Conservation (phyloP, 2,329 filamentous ascomycete species). For the Diaporthe batatas region DNA sequence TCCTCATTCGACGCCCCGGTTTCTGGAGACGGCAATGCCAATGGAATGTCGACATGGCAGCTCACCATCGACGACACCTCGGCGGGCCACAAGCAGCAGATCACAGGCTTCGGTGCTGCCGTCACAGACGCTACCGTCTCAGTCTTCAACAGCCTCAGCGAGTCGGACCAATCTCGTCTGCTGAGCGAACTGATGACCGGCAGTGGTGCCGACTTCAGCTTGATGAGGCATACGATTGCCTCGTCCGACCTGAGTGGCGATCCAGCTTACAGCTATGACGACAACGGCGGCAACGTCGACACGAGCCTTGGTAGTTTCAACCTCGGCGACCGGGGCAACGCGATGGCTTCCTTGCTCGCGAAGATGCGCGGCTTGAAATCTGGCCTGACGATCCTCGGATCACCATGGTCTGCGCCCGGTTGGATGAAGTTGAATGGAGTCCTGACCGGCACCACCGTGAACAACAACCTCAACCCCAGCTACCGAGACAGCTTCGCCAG, state of each 20-base stretch:
- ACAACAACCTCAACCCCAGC: conserved; percentile 56
- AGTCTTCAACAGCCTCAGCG: conserved; percentile 53
- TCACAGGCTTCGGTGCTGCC: conserved; percentile 58
- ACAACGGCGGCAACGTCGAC: conserved; percentile 51
- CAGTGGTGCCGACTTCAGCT: conserved; percentile 54
- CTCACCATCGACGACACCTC: conserved; percentile 56
- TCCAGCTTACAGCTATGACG: conserved; percentile 57
- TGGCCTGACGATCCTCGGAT: conserved; percentile 54
- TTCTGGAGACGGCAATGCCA: conserved; percentile 50
- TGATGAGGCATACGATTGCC: conserved; percentile 57
- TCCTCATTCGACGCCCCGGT: conserved; percentile 52
- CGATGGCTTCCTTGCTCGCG: conserved; percentile 55
- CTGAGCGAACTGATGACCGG: conserved; percentile 54
- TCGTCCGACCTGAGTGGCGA: conserved; percentile 56
- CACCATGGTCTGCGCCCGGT: conserved; percentile 56
- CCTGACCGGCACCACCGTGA: conserved; percentile 51
- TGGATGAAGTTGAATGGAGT: conserved; percentile 58
- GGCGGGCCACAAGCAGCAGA: conserved; percentile 54
- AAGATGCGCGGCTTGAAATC: conserved; percentile 53
- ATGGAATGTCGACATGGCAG: conserved; percentile 52
- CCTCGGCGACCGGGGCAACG: conserved; percentile 55
- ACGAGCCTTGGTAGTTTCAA: conserved; percentile 49
- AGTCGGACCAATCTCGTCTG: conserved; percentile 49
- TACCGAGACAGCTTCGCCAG: conserved; percentile 53
- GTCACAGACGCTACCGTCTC: conserved; percentile 58